Evolutionary conservation across 192 early-diverging fungal species (phyloP).

Genomic region (Coemansia sp.): DNA sequence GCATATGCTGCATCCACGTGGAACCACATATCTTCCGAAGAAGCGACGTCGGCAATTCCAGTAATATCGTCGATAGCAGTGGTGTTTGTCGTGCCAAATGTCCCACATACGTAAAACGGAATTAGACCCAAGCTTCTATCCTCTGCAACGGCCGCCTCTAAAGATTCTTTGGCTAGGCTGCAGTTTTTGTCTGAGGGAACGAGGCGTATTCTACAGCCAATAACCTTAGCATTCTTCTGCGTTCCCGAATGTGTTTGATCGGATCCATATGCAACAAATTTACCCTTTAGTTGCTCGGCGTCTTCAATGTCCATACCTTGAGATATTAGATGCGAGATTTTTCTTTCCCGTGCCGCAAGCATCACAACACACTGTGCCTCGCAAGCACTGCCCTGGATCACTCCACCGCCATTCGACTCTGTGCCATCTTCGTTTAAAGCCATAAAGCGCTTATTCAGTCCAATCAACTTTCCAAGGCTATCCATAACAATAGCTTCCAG

Average conservation of each 20-base stretch:
- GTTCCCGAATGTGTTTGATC: conserved; percentile 56
- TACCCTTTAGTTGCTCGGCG: conserved; percentile 1
- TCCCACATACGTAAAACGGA: conserved; percentile 56
- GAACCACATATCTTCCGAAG: conserved; percentile 46
- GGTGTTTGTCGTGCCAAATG: conserved; percentile 59
- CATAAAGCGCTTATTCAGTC: conserved; percentile 46
- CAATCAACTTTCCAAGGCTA: conserved; percentile 57
- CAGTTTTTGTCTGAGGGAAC: conserved; percentile 43
- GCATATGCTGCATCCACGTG: conserved; percentile 62
- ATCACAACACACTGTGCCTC: conserved; percentile 55
- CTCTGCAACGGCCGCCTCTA: conserved; percentile 34
- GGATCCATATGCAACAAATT: conserved; percentile 56
- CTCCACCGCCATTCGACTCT: conserved; percentile 53
- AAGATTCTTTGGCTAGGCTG: conserved; percentile 30
- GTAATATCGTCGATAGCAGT: conserved; percentile 54
- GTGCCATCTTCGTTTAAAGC: conserved; percentile 14
- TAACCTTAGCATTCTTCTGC: conserved; percentile 53
- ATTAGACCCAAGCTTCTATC: conserved; percentile 51
- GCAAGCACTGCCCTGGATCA: conserved; percentile 59
- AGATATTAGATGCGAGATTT: conserved; percentile 7
- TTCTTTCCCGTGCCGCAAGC: conserved; percentile 52
- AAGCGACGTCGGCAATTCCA: conserved; percentile 49
- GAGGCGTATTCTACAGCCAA: conserved; percentile 31
- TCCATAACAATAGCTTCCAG: conserved; percentile 57
- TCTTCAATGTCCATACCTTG: conserved; percentile 19